A percentile compares a stretch with the other conserved stretches of the same genome.
Evolutionary conservation across 2,329 filamentous ascomycete genomes (phyloP).

Genomic region (Huntiella moniliformis): DNA sequence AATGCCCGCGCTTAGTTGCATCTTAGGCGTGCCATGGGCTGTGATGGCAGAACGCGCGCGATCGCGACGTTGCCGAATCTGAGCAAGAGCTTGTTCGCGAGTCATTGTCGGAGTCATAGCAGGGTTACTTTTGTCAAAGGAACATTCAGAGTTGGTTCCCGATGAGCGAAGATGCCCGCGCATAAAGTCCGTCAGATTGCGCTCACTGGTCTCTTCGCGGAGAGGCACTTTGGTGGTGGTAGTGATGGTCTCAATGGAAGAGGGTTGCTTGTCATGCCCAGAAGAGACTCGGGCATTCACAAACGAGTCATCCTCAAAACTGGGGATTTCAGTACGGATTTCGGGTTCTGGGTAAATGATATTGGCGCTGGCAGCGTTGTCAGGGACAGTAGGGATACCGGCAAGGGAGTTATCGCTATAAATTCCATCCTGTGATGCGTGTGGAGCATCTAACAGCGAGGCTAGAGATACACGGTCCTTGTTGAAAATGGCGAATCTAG

Average conservation of each 20-base stretch:
- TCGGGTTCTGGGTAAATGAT: constrained; percentile 12
- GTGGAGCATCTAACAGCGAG: constrained; percentile 40
- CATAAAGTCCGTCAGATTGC: neutral
- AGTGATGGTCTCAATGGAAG: constrained; percentile 25
- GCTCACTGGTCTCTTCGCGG: constrained; percentile 23
- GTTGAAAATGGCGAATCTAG: constrained; percentile 33
- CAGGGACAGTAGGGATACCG: constrained; percentile 7
- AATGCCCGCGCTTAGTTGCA: neutral
- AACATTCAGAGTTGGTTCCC: constrained; percentile 12
- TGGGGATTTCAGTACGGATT: constrained; percentile 17
- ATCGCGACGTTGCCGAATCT: constrained; percentile 54
- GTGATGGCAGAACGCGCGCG: constrained; percentile 37
- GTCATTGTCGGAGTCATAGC: constrained; percentile 47
- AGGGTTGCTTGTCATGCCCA: neutral
- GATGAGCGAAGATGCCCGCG: constrained; percentile 3
- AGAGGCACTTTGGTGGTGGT: constrained; percentile 34
- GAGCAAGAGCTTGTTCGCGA: constrained; percentile 55
- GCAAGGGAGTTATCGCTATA: neutral
- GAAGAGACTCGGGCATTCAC: constrained; percentile 14
- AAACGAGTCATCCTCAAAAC: constrained; percentile 14
- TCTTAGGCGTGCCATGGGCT: neutral
- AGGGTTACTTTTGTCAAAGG: constrained; percentile 36
- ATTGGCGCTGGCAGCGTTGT: constrained; percentile 8
- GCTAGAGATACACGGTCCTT: constrained; percentile 39
- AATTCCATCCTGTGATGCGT: constrained; percentile 14